phyloP scores from a whole-genome alignment of 257 asterid species.

The Catharanthus roseus region DNA sequence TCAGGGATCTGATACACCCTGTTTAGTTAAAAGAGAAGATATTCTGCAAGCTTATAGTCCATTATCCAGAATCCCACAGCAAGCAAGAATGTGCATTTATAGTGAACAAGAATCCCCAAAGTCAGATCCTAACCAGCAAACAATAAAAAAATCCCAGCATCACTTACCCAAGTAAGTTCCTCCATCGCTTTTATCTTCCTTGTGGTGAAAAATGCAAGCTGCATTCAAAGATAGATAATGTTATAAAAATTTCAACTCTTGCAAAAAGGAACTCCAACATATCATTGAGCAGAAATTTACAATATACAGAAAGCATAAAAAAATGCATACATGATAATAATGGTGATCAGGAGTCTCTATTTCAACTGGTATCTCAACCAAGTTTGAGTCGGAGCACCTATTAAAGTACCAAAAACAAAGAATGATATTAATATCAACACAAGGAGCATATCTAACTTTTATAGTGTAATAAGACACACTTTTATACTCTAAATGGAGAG shows the following conservation, averaged over 20 bases:
- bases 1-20: background rate
- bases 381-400: constrained; percentile 77
- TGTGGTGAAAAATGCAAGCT: constrained; percentile 85
- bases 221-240: constrained; percentile 28
- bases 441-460: background rate
- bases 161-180: constrained; percentile 93
- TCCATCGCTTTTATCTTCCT: constrained; percentile 81
- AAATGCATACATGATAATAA: constrained; percentile 69
- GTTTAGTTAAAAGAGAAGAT: background rate
- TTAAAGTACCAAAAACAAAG: background rate
- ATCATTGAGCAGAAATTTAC: constrained; percentile 15
- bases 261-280: constrained; percentile 9
- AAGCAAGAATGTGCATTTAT: background rate
- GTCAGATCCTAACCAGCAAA: constrained; percentile 5
- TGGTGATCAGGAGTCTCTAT: constrained; percentile 83
- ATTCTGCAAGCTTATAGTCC: background rate
- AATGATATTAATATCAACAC: background rate
- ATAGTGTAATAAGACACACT: background rate
- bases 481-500: background rate
- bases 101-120: background rate
- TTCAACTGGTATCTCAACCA: constrained; percentile 89
- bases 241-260: background rate
- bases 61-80: background rate
- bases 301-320: constrained; percentile 16
- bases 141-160: background rate